These are phyloP conservation scores for Wickerhamomyces ciferrii DNA, from an alignment of 805 yeast species.

Conservation along the genomic window DNA sequence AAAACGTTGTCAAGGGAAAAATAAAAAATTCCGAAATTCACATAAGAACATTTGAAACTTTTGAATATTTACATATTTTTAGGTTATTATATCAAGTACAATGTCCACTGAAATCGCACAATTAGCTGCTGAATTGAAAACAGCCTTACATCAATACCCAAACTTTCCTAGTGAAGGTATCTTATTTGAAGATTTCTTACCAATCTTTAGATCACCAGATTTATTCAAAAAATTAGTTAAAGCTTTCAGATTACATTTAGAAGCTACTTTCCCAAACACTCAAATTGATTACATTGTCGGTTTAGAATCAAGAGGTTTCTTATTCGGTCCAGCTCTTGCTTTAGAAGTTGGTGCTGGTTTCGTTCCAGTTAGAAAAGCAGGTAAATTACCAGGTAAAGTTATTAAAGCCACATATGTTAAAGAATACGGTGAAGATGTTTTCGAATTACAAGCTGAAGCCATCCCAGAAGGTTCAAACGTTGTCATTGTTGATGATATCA, in stretches of 20 bases:
- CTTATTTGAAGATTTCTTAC: constrained; percentile 92
- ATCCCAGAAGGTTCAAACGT: constrained; percentile 79
- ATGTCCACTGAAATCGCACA: constrained; percentile 16
- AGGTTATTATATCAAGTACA: no score
- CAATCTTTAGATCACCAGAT: constrained; percentile 80
- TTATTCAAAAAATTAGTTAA: constrained; percentile 75
- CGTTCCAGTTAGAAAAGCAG: constrained; percentile 92
- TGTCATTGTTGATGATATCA: constrained; percentile 88
- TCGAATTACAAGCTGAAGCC: constrained; percentile 82
- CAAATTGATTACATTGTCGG: constrained; percentile 89
- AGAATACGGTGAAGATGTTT: constrained; percentile 89
- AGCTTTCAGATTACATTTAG: constrained; percentile 75
- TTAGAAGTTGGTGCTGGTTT: constrained; percentile 85
- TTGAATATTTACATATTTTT: no score
- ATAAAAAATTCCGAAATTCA: not conserved
- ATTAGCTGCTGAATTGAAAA: constrained; percentile 41
- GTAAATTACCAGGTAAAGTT: constrained; percentile 88
- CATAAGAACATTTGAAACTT: not conserved
- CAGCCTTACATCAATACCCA: constrained; percentile 71
- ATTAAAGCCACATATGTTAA: constrained; percentile 70
- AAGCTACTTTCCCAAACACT: constrained; percentile 43
- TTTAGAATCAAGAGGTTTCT: constrained; percentile 93
- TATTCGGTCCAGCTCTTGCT: constrained; percentile 95
- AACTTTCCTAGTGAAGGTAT: constrained; percentile 94
- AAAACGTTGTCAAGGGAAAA: not conserved